A percentile compares a stretch with the other conserved stretches of the same genome.
These are phyloP conservation scores for Candida lessepsii DNA, from an alignment of 805 yeast species.

Conservation along the genomic window DNA sequence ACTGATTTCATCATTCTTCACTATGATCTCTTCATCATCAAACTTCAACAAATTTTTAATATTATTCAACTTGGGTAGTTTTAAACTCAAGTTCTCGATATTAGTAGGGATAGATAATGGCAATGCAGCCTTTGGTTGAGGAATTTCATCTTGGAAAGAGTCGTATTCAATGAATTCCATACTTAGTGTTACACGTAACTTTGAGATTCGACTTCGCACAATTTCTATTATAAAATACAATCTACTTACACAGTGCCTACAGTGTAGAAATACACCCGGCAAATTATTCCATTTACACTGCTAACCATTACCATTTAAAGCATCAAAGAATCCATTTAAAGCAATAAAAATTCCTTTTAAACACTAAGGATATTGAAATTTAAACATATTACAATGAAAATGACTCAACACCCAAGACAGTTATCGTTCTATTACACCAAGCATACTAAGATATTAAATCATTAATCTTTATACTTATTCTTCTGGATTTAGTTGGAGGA, in stretches of 20 bases:
- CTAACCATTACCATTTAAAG: too few species aligned
- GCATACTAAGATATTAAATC: slow-evolving; percentile 25
- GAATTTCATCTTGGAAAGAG: slow-evolving; percentile 29
- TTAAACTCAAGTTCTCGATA: slow-evolving; percentile 29
- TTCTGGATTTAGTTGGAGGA: slow-evolving; percentile 7
- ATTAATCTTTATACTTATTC: slow-evolving; percentile 27
- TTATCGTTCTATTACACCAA: too few species aligned
- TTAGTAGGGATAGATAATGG: slow-evolving; percentile 38
- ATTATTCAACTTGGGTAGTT: slow-evolving; percentile 32
- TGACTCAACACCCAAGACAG: too few species aligned
- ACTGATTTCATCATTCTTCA: slow-evolving; percentile 26
- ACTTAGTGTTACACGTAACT: neutral
- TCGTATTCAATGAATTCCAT: slow-evolving; percentile 47
- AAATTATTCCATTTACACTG: too few species aligned
- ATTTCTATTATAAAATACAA: too few species aligned
- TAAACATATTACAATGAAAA: too few species aligned
- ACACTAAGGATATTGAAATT: too few species aligned
- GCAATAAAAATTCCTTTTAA: too few species aligned
- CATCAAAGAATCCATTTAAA: too few species aligned
- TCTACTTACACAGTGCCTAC: too few species aligned
- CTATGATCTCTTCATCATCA: slow-evolving; percentile 15
- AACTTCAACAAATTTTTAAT: slow-evolving; percentile 29
- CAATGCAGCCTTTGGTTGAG: slow-evolving; percentile 45
- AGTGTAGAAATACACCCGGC: too few species aligned
- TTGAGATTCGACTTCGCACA: too few species aligned